Evolutionary conservation across 768 basidiomycete species (phyloP), one percentile per base, ranked within the genome.

Genomic region (Amanita exitialis): DNA sequence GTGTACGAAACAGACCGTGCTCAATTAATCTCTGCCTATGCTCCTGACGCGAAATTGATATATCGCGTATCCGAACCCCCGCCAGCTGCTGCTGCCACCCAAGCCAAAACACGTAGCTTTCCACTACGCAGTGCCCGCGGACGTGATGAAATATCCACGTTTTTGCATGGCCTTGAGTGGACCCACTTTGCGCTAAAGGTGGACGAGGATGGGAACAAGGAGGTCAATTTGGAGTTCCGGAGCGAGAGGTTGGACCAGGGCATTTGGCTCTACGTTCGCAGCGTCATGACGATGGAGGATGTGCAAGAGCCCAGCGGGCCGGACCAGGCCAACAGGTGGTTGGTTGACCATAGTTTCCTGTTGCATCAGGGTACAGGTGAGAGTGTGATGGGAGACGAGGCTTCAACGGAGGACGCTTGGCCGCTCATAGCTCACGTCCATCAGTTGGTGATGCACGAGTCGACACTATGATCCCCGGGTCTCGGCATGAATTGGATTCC

Each of bases 371-470:
- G 4, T 16, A 15, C 9, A 7, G 28, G 8, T 23, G n/a, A 20
- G 18, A n/a, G 9, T 10, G 25, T 8, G 36, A 12, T 6, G 2
- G 15, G 13, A 36, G n/a, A 21, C 4, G 18, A 20, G 3, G 21
- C 15, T 10, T 5, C 21, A 21, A 13, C 7, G 25, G 28, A 41
- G 28, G 39, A 32, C 20, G 20, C 32, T 35, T 41, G 49, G 38
- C 49, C 49, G 9, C n/a, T 49, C 10, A 13, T 42, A 10, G 37
- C 28, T 27, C 38, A 13, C 18, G 25, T 30, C 6, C 49, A 49
- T n/a, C 39, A 38, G 37, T 20, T 49, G 18, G n/a, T 42, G 16
- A 49, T 49, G 49, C 47, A 48, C 21, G 47, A 48, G 27, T 20
- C 13, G 23, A 36, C 37, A 13, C n/a, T 48, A 13, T 48, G 12